phyloP scores from a whole-genome alignment of 345 rosid species.

The Mallotus nudiflorus region DNA sequence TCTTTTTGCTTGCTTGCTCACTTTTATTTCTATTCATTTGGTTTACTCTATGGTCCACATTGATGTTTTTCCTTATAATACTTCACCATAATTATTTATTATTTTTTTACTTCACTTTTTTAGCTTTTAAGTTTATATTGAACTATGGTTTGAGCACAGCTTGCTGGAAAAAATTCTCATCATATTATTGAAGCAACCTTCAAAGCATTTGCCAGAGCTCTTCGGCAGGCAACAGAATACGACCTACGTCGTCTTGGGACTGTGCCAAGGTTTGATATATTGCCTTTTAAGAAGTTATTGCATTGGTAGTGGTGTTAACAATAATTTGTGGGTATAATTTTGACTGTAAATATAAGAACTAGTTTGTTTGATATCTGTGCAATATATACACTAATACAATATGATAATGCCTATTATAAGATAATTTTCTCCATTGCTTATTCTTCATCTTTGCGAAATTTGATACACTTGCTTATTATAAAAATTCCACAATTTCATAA shows the following conservation, averaged over 20 bases:
- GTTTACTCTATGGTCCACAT: background rate
- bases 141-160: constrained; percentile 44
- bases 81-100: background rate
- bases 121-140: constrained; percentile 4
- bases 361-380: no score
- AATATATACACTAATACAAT: background rate
- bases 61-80: background rate
- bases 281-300: background rate
- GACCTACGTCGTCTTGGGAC: constrained; percentile 80
- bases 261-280: constrained; percentile 65
- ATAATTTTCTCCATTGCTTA: background rate
- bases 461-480: background rate
- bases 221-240: constrained; percentile 78
- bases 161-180: constrained; percentile 88
- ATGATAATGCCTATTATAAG: background rate
- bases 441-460: background rate
- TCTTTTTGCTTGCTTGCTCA: background rate
- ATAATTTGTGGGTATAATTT: no score
- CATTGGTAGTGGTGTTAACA: background rate
- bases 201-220: constrained; percentile 97
- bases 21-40: background rate
- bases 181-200: constrained; percentile 95
- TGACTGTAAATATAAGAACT: no score
- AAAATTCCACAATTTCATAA: background rate
- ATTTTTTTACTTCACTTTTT: background rate